These are phyloP conservation scores for Fusarium heterosporum DNA, from an alignment of 2,329 filamentous ascomycete genomes.

Conservation along the genomic window DNA sequence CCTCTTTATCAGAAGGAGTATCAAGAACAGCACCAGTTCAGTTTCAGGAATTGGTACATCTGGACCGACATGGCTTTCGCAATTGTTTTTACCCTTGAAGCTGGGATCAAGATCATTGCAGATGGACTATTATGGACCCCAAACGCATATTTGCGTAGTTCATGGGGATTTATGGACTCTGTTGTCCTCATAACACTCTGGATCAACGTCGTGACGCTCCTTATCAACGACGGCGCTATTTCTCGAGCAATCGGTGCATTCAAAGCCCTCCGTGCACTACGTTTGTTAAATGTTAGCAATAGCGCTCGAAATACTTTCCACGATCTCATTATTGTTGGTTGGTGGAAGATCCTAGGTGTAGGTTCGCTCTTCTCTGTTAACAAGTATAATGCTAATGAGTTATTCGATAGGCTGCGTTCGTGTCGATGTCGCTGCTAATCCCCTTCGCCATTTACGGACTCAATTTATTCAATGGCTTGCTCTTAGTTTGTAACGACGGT, in stretches of 20 bases:
- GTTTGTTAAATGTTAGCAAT: constrained; percentile 94
- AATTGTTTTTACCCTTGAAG: constrained; percentile 85
- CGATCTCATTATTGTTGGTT: constrained; percentile 91
- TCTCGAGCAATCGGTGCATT: constrained; percentile 95
- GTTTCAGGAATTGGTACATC: constrained; percentile 87
- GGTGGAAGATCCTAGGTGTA: constrained; percentile 91
- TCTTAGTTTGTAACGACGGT: constrained; percentile 78
- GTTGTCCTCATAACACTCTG: constrained; percentile 92
- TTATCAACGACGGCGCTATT: constrained; percentile 84
- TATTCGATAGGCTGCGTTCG: constrained; percentile 77
- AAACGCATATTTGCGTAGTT: constrained; percentile 95
- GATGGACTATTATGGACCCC: constrained; percentile 97
- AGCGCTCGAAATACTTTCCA: constrained; percentile 97
- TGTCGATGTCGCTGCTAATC: constrained; percentile 92
- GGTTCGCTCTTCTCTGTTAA: constrained; percentile 49
- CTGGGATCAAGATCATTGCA: constrained; percentile 90
- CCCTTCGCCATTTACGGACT: constrained; percentile 97
- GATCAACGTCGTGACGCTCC: constrained; percentile 89
- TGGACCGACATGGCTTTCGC: constrained; percentile 95
- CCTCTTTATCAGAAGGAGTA: constrained; percentile 94
- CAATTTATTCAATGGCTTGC: constrained; percentile 88
- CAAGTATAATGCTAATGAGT: not conserved
- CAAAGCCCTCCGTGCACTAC: constrained; percentile 91
- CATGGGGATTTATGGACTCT: constrained; percentile 96
- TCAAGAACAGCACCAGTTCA: constrained; percentile 71